phyloP scores from a whole-genome alignment of 1,284 basidiomycete genomes.

The Phaffia rhodozyma region DNA sequence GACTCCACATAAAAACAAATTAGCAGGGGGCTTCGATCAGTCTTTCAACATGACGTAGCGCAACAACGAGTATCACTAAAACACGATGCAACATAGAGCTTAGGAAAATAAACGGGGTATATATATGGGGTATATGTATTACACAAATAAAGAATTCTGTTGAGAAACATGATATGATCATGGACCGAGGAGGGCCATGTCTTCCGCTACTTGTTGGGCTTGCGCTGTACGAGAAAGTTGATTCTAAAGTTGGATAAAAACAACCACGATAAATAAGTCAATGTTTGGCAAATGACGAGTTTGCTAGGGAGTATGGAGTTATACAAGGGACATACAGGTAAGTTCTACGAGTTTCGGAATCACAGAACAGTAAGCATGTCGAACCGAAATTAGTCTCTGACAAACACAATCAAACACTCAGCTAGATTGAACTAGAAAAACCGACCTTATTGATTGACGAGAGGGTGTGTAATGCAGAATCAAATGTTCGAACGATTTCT shows the following conservation, averaged over 20 bases:
- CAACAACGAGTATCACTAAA: neutral
- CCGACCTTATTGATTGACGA: neutral
- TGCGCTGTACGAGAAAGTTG: no score
- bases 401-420: neutral
- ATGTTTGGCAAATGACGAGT: no score
- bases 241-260: no score
- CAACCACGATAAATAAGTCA: no score
- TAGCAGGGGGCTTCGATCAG: neutral
- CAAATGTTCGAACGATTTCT: neutral
- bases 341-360: neutral
- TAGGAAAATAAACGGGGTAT: no score
- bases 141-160: no score
- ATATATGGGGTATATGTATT: no score
- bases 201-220: no score
- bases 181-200: no score
- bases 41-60: neutral
- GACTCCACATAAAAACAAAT: neutral
- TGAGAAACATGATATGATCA: no score
- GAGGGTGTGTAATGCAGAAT: neutral
- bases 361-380: neutral
- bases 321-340: slow-evolving; percentile 1
- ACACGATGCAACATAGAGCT: neutral
- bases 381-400: neutral
- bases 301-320: no score
- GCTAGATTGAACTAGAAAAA: neutral